Conservation (phyloP, 495 filamentous ascomycete genomes). For the Bombardia bombarda region DNA sequence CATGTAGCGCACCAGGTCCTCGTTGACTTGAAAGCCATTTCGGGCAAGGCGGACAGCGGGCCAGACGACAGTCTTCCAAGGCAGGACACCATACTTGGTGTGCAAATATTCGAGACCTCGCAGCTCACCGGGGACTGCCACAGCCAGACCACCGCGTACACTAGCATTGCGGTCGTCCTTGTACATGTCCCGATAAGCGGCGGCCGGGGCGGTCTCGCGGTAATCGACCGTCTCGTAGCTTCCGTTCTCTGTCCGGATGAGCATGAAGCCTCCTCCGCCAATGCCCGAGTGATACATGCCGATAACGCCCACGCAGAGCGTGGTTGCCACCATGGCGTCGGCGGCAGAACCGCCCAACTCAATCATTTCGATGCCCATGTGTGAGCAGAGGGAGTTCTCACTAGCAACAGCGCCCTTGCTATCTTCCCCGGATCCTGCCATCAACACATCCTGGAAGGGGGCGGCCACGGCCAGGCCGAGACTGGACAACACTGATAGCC, state of each 20-base stretch:
- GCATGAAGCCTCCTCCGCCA: conserved; percentile 83
- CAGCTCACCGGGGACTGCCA: conserved; percentile 75
- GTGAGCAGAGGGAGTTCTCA: conserved; percentile 67
- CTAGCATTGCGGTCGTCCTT: conserved; percentile 31
- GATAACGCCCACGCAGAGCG: conserved; percentile 67
- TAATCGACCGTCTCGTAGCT: conserved; percentile 75
- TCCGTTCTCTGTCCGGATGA: conserved; percentile 57
- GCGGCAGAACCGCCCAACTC: conserved; percentile 65
- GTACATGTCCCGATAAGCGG: conserved; percentile 76
- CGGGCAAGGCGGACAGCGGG: conserved; percentile 70
- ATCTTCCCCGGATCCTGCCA: neutral
- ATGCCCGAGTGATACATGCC: conserved; percentile 89
- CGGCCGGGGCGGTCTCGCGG: conserved; percentile 73
- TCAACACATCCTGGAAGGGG: conserved; percentile 1
- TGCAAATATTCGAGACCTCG: conserved; percentile 71
- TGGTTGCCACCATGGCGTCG: conserved; percentile 65
- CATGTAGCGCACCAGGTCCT: conserved; percentile 68
- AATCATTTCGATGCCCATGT: conserved; percentile 66
- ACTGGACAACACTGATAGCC: conserved; percentile 2
- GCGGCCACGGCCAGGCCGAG: conserved; percentile 3
- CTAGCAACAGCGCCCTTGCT: conserved; percentile 64
- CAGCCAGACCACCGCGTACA: conserved; percentile 32
- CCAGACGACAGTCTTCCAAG: conserved; percentile 45
- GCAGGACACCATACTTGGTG: conserved; percentile 45
- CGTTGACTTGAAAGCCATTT: conserved; percentile 53